These are phyloP conservation scores for Rhododendron simsii DNA, from an alignment of 148 eudicot genomes.

Conservation along the genomic window DNA sequence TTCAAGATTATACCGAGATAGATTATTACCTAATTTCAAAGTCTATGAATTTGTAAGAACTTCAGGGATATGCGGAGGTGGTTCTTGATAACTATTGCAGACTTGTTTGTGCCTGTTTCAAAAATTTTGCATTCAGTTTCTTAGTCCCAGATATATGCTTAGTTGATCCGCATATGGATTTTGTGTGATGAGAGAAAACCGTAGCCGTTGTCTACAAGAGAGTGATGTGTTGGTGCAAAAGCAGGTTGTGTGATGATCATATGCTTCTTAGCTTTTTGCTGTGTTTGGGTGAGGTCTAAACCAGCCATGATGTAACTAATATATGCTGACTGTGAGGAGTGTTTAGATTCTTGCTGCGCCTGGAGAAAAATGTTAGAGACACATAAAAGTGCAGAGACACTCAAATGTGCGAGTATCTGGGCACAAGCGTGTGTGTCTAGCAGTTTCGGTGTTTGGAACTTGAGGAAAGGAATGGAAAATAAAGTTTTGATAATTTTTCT, in stretches of 20 bases:
- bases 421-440: too few relatives aligned
- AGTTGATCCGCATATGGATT: not conserved
- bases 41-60: not conserved
- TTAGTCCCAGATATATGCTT: not conserved
- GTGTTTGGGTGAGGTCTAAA: not conserved
- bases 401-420: too few relatives aligned
- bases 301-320: not conserved
- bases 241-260: not conserved
- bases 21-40: not conserved
- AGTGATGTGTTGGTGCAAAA: not conserved
- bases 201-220: not conserved
- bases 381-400: too few relatives aligned
- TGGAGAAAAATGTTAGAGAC: not conserved
- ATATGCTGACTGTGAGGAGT: not conserved
- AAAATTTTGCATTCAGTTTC: not conserved
- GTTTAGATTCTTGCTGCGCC: not conserved
- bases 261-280: not conserved
- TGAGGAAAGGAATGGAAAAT: too few relatives aligned
- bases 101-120: not conserved
- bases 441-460: too few relatives aligned
- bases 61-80: not conserved
- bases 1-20: not conserved
- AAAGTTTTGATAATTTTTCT: too few relatives aligned
- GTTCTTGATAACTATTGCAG: not conserved
- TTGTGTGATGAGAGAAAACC: not conserved